Base-by-base conservation (phyloP, 306 rosid species). In the Trichosanthes truncata region DNA sequence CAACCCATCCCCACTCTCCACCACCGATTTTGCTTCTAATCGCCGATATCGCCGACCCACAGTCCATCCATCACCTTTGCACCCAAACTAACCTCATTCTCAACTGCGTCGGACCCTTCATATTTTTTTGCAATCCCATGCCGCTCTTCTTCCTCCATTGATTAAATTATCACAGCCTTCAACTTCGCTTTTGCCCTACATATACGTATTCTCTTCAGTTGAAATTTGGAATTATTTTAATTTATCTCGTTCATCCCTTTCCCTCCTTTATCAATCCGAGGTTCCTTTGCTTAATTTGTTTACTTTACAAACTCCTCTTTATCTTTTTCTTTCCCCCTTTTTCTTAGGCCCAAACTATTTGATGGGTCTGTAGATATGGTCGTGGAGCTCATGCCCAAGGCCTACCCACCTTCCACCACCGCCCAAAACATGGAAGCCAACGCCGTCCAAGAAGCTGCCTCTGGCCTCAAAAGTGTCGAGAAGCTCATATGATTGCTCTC, bases 91-190 rank as follows among this genome's bases (percentile, higher is more conserved):
- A 83, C 66, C 89, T 94, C 77, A 72, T 94, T 55, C 94, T 94
- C 90, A 94, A 88, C 83, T 94, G 98, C 78, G 98, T 92, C 10
- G 98, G 98, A 0, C 98, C 98, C 45, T 94, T 88, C 78, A n/a
- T n/a, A n/a, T n/a, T n/a, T n/a, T n/a, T n/a, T n/a, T n/a, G n/a
- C n/a, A n/a, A n/a, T n/a, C n/a, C n/a, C n/a, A n/a, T n/a, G n/a
- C n/a, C n/a, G n/a, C n/a, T n/a, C n/a, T n/a, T n/a, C n/a, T n/a
- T n/a, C n/a, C n/a, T n/a, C n/a, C n/a, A n/a, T n/a, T n/a, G n/a
- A n/a, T n/a, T n/a, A n/a, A n/a, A n/a, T n/a, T n/a, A n/a, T n/a
- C n/a, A n/a, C n/a, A n/a, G n/a, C n/a, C n/a, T n/a, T n/a, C n/a
- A n/a, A n/a, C n/a, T n/a, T n/a, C n/a, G n/a, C n/a, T n/a, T n/a